Evolutionary conservation across 768 basidiomycete genomes (phyloP).

Genomic region (Mycena capillaripes): DNA sequence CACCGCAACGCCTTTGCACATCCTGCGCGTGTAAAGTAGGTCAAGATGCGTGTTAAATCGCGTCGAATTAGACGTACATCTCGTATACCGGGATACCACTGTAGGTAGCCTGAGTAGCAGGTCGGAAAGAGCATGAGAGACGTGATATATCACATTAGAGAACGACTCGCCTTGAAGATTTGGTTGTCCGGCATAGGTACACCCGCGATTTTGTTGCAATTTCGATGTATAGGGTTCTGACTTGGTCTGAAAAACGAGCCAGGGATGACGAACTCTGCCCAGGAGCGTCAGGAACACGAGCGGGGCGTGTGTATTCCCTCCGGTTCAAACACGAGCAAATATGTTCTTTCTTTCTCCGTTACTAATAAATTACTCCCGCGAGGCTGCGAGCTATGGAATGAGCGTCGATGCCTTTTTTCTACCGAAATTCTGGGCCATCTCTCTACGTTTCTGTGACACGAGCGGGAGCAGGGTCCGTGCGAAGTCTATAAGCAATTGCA

Average conservation of each 20-base stretch:
- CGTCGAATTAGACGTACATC: constrained; percentile 72
- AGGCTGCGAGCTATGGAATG: neutral
- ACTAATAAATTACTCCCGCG: neutral
- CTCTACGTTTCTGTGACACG: neutral
- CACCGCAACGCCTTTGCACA: constrained; percentile 95
- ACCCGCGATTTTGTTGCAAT: neutral
- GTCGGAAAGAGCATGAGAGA: constrained; percentile 41
- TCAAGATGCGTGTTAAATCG: constrained; percentile 53
- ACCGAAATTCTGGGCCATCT: neutral
- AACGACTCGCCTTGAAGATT: constrained; percentile 83
- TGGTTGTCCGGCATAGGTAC: constrained; percentile 81
- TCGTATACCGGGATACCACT: constrained; percentile 95
- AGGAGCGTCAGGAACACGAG: constrained; percentile 22
- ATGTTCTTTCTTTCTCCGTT: neutral
- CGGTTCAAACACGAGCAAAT: constrained; percentile 15
- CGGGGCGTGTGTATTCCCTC: neutral
- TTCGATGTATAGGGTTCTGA: neutral
- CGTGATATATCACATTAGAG: constrained; percentile 34
- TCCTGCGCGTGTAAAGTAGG: constrained; percentile 70
- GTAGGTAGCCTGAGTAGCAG: constrained; percentile 79
- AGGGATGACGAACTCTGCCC: neutral
- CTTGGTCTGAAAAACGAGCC: neutral
- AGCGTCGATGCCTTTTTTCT: neutral
- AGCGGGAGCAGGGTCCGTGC: constrained; percentile 1
- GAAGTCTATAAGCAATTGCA: neutral